phyloP scores from a whole-genome alignment of 2,329 filamentous ascomycete genomes.

The Alternaria sp. region DNA sequence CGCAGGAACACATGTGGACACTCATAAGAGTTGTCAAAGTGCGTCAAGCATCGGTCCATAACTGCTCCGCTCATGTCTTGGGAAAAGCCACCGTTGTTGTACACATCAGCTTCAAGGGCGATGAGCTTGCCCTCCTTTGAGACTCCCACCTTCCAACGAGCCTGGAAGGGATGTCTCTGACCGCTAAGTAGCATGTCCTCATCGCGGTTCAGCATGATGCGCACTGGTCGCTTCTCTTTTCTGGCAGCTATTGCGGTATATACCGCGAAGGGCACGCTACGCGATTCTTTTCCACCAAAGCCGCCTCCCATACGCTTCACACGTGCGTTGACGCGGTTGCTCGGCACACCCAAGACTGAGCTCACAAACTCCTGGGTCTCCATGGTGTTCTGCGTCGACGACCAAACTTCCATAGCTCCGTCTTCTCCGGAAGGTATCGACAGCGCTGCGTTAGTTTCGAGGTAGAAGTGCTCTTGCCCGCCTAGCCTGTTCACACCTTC shows the following conservation, averaged over 20 bases:
- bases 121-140: conserved; percentile 92
- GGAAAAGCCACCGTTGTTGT: conserved; percentile 86
- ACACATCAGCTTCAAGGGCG: conserved; percentile 87
- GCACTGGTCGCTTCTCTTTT: conserved; percentile 81
- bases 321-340: conserved; percentile 87
- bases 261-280: conserved; percentile 82
- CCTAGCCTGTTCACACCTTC: conserved; percentile 86
- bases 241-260: conserved; percentile 86
- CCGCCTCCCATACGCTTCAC: conserved; percentile 93
- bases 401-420: conserved; percentile 88
- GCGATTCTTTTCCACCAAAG: conserved; percentile 92
- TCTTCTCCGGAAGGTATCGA: conserved; percentile 89
- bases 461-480: conserved; percentile 96
- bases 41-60: conserved; percentile 82
- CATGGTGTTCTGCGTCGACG: conserved; percentile 53
- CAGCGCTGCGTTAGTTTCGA: conserved; percentile 88
- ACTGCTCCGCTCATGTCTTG: conserved; percentile 77
- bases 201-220: conserved; percentile 94
- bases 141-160: conserved; percentile 88
- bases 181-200: conserved; percentile 93
- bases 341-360: conserved; percentile 80
- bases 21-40: conserved; percentile 87
- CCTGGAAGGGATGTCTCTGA: conserved; percentile 90
- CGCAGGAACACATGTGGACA: conserved; percentile 87
- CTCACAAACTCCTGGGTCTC: conserved; percentile 71